A percentile compares a stretch with the other conserved stretches of the same genome.
phyloP scores from a whole-genome alignment of 441 rosid species.

The Macaranga tanarius region DNA sequence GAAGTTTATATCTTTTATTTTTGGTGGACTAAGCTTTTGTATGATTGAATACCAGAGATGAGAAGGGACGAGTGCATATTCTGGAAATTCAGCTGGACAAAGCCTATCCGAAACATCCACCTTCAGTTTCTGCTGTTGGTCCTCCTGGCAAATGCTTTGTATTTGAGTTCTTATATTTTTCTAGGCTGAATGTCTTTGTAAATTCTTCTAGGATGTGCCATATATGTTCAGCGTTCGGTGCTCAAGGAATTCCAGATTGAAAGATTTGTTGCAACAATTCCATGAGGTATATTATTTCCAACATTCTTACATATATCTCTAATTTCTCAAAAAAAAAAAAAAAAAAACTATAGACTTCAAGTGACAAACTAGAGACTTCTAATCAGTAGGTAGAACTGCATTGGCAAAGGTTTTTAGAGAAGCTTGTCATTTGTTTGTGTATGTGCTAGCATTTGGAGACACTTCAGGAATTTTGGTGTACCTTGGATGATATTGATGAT shows the following conservation, averaged over 20 bases:
- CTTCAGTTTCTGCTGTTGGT: slow-evolving; percentile 67
- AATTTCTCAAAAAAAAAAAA: not conserved
- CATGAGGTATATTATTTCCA: slow-evolving; percentile 36
- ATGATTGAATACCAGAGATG: slow-evolving; percentile 46
- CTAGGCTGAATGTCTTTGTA: slow-evolving; percentile 9
- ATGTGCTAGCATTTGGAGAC: slow-evolving; percentile 53
- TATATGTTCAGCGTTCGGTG: slow-evolving; percentile 52
- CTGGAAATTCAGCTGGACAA: slow-evolving; percentile 55
- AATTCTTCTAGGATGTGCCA: slow-evolving; percentile 57
- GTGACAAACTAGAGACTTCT: slow-evolving; percentile 1
- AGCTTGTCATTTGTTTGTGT: slow-evolving; percentile 4
- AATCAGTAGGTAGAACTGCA: slow-evolving; percentile 10
- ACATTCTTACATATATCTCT: slow-evolving; percentile 6
- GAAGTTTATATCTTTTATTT: not conserved
- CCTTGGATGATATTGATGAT: slow-evolving; percentile 67
- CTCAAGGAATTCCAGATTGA: slow-evolving; percentile 59
- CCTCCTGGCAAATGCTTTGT: slow-evolving; percentile 5
- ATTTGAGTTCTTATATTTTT: slow-evolving; percentile 10
- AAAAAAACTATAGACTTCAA: not conserved
- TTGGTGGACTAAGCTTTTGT: slow-evolving; percentile 10
- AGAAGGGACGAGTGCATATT: slow-evolving; percentile 49
- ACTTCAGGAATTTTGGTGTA: slow-evolving; percentile 71
- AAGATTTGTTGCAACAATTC: slow-evolving; percentile 62
- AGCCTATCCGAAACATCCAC: slow-evolving; percentile 55
- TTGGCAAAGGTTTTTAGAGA: not conserved